Percentiles rank a stretch among this genome's conserved stretches.
Conservation (phyloP, 495 filamentous ascomycete species). For the Aspergillus baeticus region DNA sequence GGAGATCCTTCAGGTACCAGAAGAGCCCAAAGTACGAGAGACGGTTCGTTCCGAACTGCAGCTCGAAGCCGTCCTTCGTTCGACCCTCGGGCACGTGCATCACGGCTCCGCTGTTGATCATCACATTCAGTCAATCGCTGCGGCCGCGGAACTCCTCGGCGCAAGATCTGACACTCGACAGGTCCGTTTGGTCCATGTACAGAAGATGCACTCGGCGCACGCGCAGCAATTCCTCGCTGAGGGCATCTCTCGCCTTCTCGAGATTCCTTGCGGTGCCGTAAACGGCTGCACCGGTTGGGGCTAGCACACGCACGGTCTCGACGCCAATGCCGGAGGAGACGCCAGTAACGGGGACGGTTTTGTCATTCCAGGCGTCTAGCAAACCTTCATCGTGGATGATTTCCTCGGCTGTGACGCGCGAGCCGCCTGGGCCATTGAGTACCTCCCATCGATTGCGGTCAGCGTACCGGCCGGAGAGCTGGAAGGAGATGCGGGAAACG, state of each 20-base stretch:
- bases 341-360: constrained; percentile 70
- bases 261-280: constrained; percentile 47
- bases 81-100: constrained; percentile 20
- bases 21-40: constrained; percentile 52
- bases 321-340: constrained; percentile 58
- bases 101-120: constrained; percentile 21
- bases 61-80: constrained; percentile 8
- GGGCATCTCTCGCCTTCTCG: constrained; percentile 36
- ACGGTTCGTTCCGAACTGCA: constrained; percentile 51
- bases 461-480: too few relatives aligned
- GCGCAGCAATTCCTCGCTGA: constrained; percentile 24
- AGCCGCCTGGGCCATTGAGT: constrained; percentile 42
- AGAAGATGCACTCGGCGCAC: constrained; percentile 30
- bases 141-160: constrained; percentile 33
- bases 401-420: constrained; percentile 45
- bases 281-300: constrained; percentile 45
- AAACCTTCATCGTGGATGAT: constrained; percentile 44
- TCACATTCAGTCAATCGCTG: constrained; percentile 19
- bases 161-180: constrained; percentile 43
- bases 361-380: constrained; percentile 26
- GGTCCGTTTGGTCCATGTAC: constrained; percentile 43
- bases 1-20: constrained; percentile 34
- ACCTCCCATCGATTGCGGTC: too few relatives aligned
- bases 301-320: constrained; percentile 48
- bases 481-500: too few relatives aligned